Conservation (phyloP, 257 asterid genomes). For the Striga asiatica region DNA sequence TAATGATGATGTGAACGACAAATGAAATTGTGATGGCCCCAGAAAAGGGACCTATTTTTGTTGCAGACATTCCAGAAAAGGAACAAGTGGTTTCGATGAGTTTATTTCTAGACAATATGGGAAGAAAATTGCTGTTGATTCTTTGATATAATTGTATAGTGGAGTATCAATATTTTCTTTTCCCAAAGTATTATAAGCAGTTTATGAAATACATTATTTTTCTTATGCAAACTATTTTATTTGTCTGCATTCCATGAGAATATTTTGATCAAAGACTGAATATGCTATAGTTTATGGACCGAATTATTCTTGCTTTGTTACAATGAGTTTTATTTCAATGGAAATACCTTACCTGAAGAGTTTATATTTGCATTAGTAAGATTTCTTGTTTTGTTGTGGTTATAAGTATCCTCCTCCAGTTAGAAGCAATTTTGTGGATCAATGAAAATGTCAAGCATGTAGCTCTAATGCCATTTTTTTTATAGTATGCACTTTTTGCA, state of each 20-base stretch:
- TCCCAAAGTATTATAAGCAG: background rate
- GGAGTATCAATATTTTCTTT: background rate
- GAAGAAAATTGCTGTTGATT: background rate
- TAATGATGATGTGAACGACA: constrained; percentile 99
- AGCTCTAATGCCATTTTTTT: constrained; percentile 87
- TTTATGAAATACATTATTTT: background rate
- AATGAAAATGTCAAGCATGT: constrained; percentile 84
- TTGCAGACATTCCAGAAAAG: constrained; percentile 95
- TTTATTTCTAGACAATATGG: constrained; percentile 8
- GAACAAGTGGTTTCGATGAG: constrained; percentile 65
- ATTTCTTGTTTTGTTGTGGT: constrained; percentile 9
- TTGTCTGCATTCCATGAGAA: background rate
- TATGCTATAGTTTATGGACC: background rate
- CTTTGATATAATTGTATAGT: background rate
- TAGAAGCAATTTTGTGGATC: constrained; percentile 59
- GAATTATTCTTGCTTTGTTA: constrained; percentile 23
- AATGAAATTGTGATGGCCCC: constrained; percentile 97
- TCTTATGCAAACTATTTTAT: background rate
- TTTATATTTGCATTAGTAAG: constrained; percentile 29
- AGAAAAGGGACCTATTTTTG: constrained; percentile 77
- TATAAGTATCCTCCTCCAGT: constrained; percentile 74
- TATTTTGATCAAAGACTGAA: background rate
- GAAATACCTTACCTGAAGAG: background rate
- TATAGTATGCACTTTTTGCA: constrained; percentile 46
- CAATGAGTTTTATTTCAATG: constrained; percentile 41